Evolutionary conservation across 768 basidiomycete species (phyloP), one percentile per base, ranked within the genome.

Genomic region (Lactarius sp.): DNA sequence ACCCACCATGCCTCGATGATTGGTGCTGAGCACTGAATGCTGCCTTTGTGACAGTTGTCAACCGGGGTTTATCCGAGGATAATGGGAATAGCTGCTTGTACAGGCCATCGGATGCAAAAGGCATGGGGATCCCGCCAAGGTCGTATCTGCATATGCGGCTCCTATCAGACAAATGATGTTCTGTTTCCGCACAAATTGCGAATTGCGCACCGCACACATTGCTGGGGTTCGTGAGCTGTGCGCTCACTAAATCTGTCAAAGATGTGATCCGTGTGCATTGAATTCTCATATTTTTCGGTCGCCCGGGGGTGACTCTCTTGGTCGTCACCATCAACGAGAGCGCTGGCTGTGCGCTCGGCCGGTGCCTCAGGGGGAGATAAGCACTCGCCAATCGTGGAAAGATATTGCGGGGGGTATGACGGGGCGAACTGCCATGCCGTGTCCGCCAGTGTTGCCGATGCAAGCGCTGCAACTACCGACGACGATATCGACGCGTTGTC

Each of bases 211-310:
- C 96, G 81, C 53, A 98, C 77, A 68, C 94, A 95, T 72, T 98
- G 96, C 68, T 88, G 83, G 31, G 87, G 86, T 70, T 88, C 85
- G 65, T 82, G 78, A 46, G 75, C 79, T 12, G 92, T 83, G 39
- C 93, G 80, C 69, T 84, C 84, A 56, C 83, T 84, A 71, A 97
- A 98, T 18, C 84, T 80, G 69, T 94, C 88, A 72, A 98, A 98
- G 3, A 92, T 83, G 59, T 85, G 85, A 73, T 98, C 95, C 49
- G 91, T 79, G 51, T 88, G 79, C 53, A 89, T 71, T 14, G 88
- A 88, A 70, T 89, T 86, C 75, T 94, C 94, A 71, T 92, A 96
- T 20, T 81, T 77, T 72, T 96, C 94, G 6, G 82, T 75, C 12
- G 78, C 73, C 92, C 87, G 90, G 16, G 75, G 76, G 22, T 79